Conservation (phyloP, 768 basidiomycete species). For the Imleria badia region DNA sequence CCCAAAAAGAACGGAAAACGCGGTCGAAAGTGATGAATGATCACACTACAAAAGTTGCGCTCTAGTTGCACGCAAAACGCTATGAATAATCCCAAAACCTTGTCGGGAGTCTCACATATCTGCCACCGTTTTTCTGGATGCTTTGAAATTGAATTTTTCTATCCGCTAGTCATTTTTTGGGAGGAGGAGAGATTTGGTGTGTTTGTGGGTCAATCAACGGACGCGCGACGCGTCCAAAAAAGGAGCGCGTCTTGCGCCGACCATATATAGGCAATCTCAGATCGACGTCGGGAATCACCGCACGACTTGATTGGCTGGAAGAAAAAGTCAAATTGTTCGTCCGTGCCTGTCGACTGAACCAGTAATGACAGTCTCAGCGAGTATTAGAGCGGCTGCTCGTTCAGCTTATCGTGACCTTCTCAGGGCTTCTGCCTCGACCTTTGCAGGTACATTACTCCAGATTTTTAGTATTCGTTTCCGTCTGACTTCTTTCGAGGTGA, state of each 20-base stretch:
- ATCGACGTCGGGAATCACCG: slow-evolving; percentile 26
- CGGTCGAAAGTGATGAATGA: background rate
- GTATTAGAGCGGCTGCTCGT: slow-evolving; percentile 63
- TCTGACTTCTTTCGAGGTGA: slow-evolving; percentile 46
- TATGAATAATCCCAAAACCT: slow-evolving; percentile 15
- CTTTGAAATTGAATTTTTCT: slow-evolving; percentile 26
- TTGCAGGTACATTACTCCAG: slow-evolving; percentile 46
- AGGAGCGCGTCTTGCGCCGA: slow-evolving; percentile 41
- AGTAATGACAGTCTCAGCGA: slow-evolving; percentile 54
- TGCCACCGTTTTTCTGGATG: slow-evolving; percentile 15
- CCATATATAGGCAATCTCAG: slow-evolving; percentile 34
- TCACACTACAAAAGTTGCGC: slow-evolving; percentile 17
- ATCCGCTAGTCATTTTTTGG: slow-evolving; percentile 30
- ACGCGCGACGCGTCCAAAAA: slow-evolving; percentile 36
- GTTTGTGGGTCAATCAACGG: slow-evolving; percentile 24
- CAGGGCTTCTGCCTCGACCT: slow-evolving; percentile 65
- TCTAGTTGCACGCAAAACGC: slow-evolving; percentile 15
- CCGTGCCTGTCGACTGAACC: background rate
- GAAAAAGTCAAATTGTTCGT: background rate
- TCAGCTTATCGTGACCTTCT: slow-evolving; percentile 73
- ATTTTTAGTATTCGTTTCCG: background rate
- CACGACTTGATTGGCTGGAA: slow-evolving; percentile 12
- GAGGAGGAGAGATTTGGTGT: slow-evolving; percentile 29
- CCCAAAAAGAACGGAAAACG: slow-evolving; percentile 19
- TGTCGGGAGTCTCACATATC: slow-evolving; percentile 14